phyloP scores from a whole-genome alignment of 2,329 filamentous ascomycete species.

The Microcyclospora tardicrescens region DNA sequence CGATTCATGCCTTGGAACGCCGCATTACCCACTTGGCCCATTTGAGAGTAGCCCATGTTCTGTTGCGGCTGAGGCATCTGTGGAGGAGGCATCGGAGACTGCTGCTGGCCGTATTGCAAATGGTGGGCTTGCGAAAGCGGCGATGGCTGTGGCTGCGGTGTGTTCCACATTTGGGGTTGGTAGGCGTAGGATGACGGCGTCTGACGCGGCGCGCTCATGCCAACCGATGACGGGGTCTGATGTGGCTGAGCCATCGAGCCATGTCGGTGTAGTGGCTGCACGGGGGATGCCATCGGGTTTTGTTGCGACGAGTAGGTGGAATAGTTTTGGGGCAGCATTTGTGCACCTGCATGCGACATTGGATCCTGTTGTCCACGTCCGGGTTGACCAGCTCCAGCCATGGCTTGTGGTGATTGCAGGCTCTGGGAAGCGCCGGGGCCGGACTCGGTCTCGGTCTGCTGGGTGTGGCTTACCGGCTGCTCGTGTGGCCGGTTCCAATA shows the following conservation, averaged over 20 bases:
- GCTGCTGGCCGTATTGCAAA: constrained; percentile 34
- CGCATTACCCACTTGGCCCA: constrained; percentile 32
- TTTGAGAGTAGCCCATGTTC: constrained; percentile 33
- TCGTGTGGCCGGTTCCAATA: constrained; percentile 79
- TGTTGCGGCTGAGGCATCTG: constrained; percentile 31
- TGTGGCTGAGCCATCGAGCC: constrained; percentile 30
- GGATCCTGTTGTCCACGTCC: constrained; percentile 43
- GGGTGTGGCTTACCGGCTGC: constrained; percentile 35
- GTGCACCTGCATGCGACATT: constrained; percentile 39
- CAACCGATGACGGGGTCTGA: constrained; percentile 53
- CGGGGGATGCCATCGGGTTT: constrained; percentile 59
- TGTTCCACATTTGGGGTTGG: constrained; percentile 38
- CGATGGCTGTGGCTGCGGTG: constrained; percentile 35
- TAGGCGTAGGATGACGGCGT: constrained; percentile 29
- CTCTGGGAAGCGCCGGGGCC: constrained; percentile 30
- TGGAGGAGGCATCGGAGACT: constrained; percentile 37
- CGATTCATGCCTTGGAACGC: constrained; percentile 34
- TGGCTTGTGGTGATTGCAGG: constrained; percentile 33
- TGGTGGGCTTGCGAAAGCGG: constrained; percentile 34
- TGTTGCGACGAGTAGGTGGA: constrained; percentile 59
- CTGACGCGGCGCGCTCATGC: constrained; percentile 31
- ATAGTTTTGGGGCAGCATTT: constrained; percentile 52
- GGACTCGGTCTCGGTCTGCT: constrained; percentile 25
- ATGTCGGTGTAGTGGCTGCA: constrained; percentile 52
- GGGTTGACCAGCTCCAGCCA: constrained; percentile 38